phyloP scores from a whole-genome alignment of 176 grass and related monocot genomes.

The Metroxylon sagu region DNA sequence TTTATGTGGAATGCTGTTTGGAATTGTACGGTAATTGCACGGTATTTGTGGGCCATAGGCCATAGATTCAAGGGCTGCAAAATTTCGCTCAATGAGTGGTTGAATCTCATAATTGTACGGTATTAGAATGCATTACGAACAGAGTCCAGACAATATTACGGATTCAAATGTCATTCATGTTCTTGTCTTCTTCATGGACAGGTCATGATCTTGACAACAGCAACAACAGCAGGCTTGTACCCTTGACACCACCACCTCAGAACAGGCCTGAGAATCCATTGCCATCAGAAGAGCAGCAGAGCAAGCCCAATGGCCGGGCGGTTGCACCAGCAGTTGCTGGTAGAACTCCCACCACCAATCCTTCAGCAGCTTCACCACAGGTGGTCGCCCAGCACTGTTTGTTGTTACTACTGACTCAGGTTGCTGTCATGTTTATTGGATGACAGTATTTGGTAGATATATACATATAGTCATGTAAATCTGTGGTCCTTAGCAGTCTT shows the following conservation, averaged over 20 bases:
- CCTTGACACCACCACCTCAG: conserved; percentile 50
- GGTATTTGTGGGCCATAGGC: too few relatives aligned
- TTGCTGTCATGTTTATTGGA: conserved; percentile 58
- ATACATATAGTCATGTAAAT: conserved; percentile 81
- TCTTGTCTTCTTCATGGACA: conserved; percentile 6
- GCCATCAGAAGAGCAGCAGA: conserved; percentile 82
- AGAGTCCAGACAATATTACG: too few relatives aligned
- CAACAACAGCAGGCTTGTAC: conserved; percentile 69
- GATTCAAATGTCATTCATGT: too few relatives aligned
- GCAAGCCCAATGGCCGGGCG: conserved; percentile 30
- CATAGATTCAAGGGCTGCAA: too few relatives aligned
- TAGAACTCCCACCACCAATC: conserved; percentile 27
- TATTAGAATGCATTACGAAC: too few relatives aligned
- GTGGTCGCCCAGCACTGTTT: conserved; percentile 17
- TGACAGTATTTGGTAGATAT: conserved; percentile 4
- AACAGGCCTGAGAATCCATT: conserved; percentile 63
- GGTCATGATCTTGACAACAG: conserved; percentile 67
- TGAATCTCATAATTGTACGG: too few relatives aligned
- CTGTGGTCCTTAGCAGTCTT: conserved; percentile 1
- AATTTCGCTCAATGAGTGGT: too few relatives aligned
- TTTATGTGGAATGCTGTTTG: too few relatives aligned
- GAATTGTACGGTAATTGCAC: too few relatives aligned
- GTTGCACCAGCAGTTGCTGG: conserved; percentile 54
- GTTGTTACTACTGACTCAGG: conserved; percentile 44
- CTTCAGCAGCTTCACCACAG: conserved; percentile 15